These are phyloP conservation scores for Alternaria sp. DNA, from an alignment of 2,329 filamentous ascomycete species.

Conservation along the genomic window DNA sequence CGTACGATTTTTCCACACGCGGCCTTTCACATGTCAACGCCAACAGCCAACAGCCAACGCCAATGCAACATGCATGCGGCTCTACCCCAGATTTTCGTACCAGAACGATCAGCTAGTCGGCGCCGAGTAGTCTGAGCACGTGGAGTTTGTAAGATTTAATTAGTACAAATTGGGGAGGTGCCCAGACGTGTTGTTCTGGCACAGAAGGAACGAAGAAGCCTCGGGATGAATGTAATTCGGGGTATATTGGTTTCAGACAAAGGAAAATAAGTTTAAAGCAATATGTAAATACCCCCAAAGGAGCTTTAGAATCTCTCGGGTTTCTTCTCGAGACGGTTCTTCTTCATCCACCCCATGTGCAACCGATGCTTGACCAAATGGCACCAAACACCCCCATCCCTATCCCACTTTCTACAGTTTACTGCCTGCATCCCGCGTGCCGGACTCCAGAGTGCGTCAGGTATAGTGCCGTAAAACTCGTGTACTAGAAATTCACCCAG, in stretches of 20 bases:
- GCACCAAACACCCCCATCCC: slow-evolving; percentile 6
- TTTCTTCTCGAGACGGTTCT: not conserved
- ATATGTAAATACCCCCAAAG: slow-evolving; percentile 30
- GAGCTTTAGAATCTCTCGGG: not conserved
- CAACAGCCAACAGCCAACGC: slow-evolving; percentile 11
- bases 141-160: not conserved
- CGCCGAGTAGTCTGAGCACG: not conserved
- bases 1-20: slow-evolving; percentile 38
- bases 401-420: slow-evolving; percentile 3
- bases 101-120: slow-evolving; percentile 7
- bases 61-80: slow-evolving; percentile 16
- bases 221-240: slow-evolving; percentile 3
- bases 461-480: slow-evolving; percentile 34
- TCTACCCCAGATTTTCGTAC: slow-evolving; percentile 26
- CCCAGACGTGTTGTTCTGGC: not conserved
- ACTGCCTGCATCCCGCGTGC: slow-evolving; percentile 23
- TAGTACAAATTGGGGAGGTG: not conserved
- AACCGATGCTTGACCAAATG: slow-evolving; percentile 6
- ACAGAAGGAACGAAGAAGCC: not conserved
- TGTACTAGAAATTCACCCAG: slow-evolving; percentile 26
- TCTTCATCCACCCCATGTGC: slow-evolving; percentile 14
- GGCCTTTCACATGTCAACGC: slow-evolving; percentile 3
- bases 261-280: slow-evolving; percentile 40
- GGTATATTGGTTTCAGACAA: slow-evolving; percentile 29
- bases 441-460: slow-evolving; percentile 27